Evolutionary conservation across 2,329 filamentous ascomycete species (phyloP).

Genomic region (Verticillium nonalfalfae): DNA sequence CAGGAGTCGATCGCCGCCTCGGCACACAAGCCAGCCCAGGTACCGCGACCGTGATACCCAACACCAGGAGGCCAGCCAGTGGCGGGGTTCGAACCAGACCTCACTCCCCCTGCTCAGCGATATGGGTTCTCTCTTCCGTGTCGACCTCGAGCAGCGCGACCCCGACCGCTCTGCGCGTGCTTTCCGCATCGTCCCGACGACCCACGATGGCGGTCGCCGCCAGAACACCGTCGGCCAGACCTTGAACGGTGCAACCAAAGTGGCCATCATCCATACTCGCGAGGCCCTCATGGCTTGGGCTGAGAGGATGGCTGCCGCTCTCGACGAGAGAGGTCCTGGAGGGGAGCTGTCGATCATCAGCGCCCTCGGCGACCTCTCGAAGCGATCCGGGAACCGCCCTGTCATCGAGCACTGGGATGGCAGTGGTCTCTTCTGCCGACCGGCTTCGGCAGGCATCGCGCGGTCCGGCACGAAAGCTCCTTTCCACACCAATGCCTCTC

Average conservation of each 20-base stretch:
- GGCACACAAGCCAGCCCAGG: background rate
- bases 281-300: background rate
- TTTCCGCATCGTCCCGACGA: background rate
- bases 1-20: background rate
- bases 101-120: background rate
- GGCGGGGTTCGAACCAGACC: no score
- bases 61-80: background rate
- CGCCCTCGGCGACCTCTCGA: background rate
- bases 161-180: background rate
- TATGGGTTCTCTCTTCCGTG: background rate
- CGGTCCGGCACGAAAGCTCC: no score
- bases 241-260: background rate
- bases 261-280: background rate
- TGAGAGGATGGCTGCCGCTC: background rate
- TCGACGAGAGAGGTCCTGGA: background rate
- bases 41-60: background rate
- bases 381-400: background rate
- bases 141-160: background rate
- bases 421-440: background rate
- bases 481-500: no score
- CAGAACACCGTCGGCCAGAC: background rate
- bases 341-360: background rate
- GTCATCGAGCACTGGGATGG: background rate
- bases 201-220: background rate
- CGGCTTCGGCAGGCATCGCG: background rate